Evolutionary conservation across 1,284 basidiomycete species (phyloP), one percentile per base, ranked within the genome.

Genomic region (Austroboletus niveus): DNA sequence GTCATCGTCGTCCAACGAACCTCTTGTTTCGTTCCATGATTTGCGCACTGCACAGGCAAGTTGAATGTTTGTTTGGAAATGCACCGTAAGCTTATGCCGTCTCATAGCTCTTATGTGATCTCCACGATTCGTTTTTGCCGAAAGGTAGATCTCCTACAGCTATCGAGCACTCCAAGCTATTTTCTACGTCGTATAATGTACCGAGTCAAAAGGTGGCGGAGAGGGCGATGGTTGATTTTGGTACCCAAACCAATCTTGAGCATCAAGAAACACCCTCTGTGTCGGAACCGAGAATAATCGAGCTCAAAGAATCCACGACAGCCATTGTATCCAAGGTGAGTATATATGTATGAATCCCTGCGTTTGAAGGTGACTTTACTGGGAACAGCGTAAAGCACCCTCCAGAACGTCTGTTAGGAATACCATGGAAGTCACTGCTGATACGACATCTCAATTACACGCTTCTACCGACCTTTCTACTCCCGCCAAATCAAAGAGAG

Each of bases 21-120:
- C 61, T 11, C 49, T 65, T 45, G 59, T 70, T 48, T 65, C 69
- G 3, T 48, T 64, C n/a, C 75, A 78, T 44, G 75, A 76, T 47
- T 58, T 78, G 42, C 65, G 60, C 38, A 66, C 69, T 2, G 75
- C 76, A 41, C 66, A 76, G 61, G 75, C 58, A 58, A 57, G 64
- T 17, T 42, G 12, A 39, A 46, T 17, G n/a, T 31, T 48, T 31
- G 15, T 47, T 27, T 15, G 17, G 9, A 15, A 12, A 47, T 42
- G n/a, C 45, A n/a, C 27, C 17, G 11, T 44, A 22, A 22, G 42
- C 56, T 68, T 11, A 71, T 35, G 22, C 27, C 15, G 5, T 11
- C 42, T 44, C 35, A 14, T 55, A 68, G 66, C 45, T 69, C n/a
- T 48, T 68, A 31, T 68, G 69, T 48, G 60, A 70, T 44, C 49